Percentiles rank a stretch among this genome's conserved stretches.
Conservation (phyloP, 495 filamentous ascomycete species). For the Symbiotaphrina buchneri region DNA sequence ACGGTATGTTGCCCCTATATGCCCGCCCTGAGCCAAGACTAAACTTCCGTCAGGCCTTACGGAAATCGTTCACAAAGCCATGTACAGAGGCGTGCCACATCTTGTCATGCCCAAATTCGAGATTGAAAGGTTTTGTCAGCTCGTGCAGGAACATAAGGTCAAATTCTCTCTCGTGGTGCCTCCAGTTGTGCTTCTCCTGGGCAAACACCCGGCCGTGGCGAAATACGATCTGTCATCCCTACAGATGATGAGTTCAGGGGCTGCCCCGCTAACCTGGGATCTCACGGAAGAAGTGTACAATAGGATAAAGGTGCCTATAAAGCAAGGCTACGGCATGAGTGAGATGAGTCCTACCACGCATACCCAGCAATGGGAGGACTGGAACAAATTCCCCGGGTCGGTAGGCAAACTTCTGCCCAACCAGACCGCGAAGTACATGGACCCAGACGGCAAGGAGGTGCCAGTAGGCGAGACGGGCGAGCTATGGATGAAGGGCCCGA, state of each 20-base stretch:
- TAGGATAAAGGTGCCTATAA: conserved; percentile 41
- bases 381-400: conserved; percentile 54
- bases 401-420: conserved; percentile 67
- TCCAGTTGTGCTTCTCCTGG: conserved; percentile 59
- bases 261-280: conserved; percentile 69
- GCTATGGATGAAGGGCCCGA: conserved; percentile 56
- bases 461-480: conserved; percentile 38
- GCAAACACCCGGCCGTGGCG: conserved; percentile 49
- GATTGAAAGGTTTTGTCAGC: conserved; percentile 49
- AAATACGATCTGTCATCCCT: conserved; percentile 66
- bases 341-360: conserved; percentile 39
- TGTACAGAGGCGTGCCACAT: conserved; percentile 44
- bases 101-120: conserved; percentile 75
- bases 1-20: conserved; percentile 40
- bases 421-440: conserved; percentile 65
- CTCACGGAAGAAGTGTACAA: conserved; percentile 58
- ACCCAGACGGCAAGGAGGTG: conserved; percentile 32
- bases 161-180: conserved; percentile 72
- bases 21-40: conserved; percentile 11
- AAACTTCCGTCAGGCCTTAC: conserved; percentile 19
- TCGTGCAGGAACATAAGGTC: conserved; percentile 50
- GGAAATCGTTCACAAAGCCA: conserved; percentile 33
- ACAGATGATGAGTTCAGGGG: conserved; percentile 73
- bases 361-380: conserved; percentile 47
- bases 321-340: conserved; percentile 21